A percentile compares a stretch with the other conserved stretches of the same genome.
phyloP scores from a whole-genome alignment of 495 filamentous ascomycete species.

The Lindgomyces ingoldianus region DNA sequence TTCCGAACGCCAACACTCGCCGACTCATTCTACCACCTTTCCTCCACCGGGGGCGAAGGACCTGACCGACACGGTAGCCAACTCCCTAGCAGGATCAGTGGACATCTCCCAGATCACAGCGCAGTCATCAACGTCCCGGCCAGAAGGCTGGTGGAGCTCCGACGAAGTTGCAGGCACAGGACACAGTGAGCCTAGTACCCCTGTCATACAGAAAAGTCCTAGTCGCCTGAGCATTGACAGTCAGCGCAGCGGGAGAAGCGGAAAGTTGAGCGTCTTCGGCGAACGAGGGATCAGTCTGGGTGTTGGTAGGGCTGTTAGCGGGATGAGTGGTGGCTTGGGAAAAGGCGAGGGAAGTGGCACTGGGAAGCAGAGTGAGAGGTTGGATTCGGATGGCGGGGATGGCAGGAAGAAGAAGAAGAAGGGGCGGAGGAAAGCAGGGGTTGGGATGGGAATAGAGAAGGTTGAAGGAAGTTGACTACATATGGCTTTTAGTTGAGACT shows the following conservation, averaged over 20 bases:
- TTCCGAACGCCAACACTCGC: conserved; percentile 15
- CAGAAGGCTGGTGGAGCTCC: conserved; percentile 38
- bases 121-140: conserved; percentile 25
- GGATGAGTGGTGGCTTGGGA: conserved; percentile 13
- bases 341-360: conserved; percentile 15
- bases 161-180: conserved; percentile 34
- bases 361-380: background rate
- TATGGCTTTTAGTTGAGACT: too few relatives aligned
- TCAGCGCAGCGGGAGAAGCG: conserved; percentile 17
- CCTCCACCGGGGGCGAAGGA: conserved; percentile 7
- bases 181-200: conserved; percentile 16
- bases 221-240: conserved; percentile 21
- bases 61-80: background rate
- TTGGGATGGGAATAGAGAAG: background rate
- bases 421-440: background rate
- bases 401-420: conserved; percentile 7
- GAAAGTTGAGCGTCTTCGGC: conserved; percentile 12
- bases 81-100: conserved; percentile 10
- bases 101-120: conserved; percentile 22
- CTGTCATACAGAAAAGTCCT: conserved; percentile 1
- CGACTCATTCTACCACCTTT: conserved; percentile 7
- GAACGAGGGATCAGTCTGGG: conserved; percentile 21
- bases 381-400: background rate
- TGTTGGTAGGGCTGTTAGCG: conserved; percentile 20
- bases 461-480: conserved; percentile 5